Evolutionary conservation across 2,329 filamentous ascomycete genomes (phyloP), one percentile per base, ranked within the genome.

Genomic region (Aspergillus terreus): DNA sequence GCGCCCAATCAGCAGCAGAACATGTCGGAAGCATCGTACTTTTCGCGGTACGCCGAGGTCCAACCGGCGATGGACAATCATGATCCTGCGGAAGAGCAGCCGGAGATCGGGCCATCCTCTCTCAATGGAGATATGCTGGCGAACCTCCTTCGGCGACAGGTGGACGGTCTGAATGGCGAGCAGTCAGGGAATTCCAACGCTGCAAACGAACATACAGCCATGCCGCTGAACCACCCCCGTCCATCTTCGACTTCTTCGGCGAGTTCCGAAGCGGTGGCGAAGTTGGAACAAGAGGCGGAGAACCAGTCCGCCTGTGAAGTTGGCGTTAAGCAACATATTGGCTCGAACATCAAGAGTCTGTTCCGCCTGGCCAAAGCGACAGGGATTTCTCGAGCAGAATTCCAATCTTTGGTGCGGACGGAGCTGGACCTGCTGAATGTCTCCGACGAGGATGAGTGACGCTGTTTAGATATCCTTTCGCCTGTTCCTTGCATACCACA

Each of bases 51-150:
- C 61, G 77, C 76, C 38, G 78, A 83, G 53, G 83, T 86, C 10
- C 83, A 86, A 59, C 83, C 83, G 6, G 82, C 82, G 2, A 74
- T 86, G 69, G 83, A 86, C 59, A 76, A 75, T 35, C 79, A 85
- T 59, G 83, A 86, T 58, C 82, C 82, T 14, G 77, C 79, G 46
- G 81, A 84, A 63, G 76, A 80, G 45, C 66, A 75, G 41, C 64
- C 69, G 17, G 69, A 72, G 43, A 63, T 76, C 1, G 75, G 72
- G 12, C 71, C 78, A 15, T 81, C 80, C 4, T 82, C 81, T 0
- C 67, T 85, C 30, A 76, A 78, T 43, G 82, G 82, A 21, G 72
- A 82, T 51, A 68, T 77, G 4, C 64, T 83, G 14, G 64, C 70
- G 36, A 65, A 61, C 41, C 60, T 75, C 52, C 56, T 75, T 41